Evolutionary conservation across 805 yeast species (phyloP), one percentile per base, ranked within the genome.

Genomic region (Pichia gijzeniarum): DNA sequence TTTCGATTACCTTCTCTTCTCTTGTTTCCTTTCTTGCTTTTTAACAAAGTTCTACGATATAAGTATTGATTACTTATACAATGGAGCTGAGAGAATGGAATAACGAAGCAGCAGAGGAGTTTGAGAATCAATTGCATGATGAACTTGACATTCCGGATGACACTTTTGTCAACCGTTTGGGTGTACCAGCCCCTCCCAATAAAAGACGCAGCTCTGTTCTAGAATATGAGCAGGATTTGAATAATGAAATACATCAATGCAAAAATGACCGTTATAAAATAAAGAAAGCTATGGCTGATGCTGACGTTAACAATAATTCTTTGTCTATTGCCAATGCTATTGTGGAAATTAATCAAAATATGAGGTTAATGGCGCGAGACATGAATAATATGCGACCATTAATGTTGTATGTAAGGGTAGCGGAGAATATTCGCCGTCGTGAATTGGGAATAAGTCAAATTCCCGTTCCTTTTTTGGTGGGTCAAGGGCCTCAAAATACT

Each of bases 401-500:
- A 16, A 35, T 35, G 38, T 35, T 35, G 21, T 35, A 35, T 16
- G 19, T 35, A n/a, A 4, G 38, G 38, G 38, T 35, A 5, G 13
- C 38, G 19, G 38, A 35, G 21, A 35, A 35, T 35, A 13, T 16
- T 16, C 38, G 38, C 25, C 38, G 19, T 4, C 38, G 38, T 19
- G 9, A 16, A 6, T 14, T 18, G 22, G 38, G 38, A 35, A 19
- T 35, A 35, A 35, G n/a, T 16, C 38, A 35, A 16, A 35, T 35
- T 35, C 38, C 38, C n/a, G 19, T 35, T 35, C 38, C 38, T 12
- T 35, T 16, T 18, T 5, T 35, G 17, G 19, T 35, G 17, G 38
- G 38, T 22, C 20, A 35, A 35, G 38, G 38, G 25, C 38, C 38
- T 14, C 38, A 35, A 35, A 35, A 35, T 20, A 35, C 38, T n/a